These are phyloP conservation scores for Stagonosporopsis tanaceti DNA, from an alignment of 2,329 filamentous ascomycete species.

Conservation along the genomic window DNA sequence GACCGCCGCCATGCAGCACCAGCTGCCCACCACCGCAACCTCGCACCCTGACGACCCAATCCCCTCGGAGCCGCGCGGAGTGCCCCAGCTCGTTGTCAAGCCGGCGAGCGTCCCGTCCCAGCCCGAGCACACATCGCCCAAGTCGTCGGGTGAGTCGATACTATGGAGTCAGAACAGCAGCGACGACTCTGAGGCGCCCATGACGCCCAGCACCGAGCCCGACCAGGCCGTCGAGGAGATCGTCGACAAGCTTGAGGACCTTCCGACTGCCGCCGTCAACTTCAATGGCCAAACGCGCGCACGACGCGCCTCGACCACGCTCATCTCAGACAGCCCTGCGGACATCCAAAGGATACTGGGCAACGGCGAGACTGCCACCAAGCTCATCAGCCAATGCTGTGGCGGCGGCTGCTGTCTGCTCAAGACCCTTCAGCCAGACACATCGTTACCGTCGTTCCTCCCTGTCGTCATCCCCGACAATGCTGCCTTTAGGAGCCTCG, in stretches of 20 bases:
- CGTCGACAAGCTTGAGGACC: conserved; percentile 51
- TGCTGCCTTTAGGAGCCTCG: conserved; percentile 80
- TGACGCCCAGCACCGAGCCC: conserved; percentile 55
- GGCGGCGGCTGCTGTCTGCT: conserved; percentile 71
- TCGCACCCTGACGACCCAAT: conserved; percentile 58
- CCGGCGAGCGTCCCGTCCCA: conserved; percentile 28
- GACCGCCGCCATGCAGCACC: conserved; percentile 31
- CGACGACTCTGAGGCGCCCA: conserved; percentile 53
- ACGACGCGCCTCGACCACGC: conserved; percentile 73
- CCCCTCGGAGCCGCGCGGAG: conserved; percentile 51
- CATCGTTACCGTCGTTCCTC: conserved; percentile 52
- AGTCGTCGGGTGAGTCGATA: conserved; percentile 52
- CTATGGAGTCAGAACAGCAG: conserved; percentile 53
- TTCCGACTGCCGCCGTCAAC: conserved; percentile 47
- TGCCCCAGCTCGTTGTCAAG: conserved; percentile 42
- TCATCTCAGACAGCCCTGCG: conserved; percentile 67
- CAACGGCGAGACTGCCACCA: conserved; percentile 62
- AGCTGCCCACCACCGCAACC: conserved; percentile 53
- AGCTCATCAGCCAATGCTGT: conserved; percentile 69
- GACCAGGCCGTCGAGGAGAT: conserved; percentile 53
- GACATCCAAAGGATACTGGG: conserved; percentile 67
- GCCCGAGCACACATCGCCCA: conserved; percentile 47
- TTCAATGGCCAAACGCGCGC: conserved; percentile 47
- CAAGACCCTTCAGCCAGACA: conserved; percentile 61
- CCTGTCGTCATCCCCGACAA: conserved; percentile 75